Evolutionary conservation across 208 protist genomes (phyloP).

Genomic region (Trypanosoma scelopori): DNA sequence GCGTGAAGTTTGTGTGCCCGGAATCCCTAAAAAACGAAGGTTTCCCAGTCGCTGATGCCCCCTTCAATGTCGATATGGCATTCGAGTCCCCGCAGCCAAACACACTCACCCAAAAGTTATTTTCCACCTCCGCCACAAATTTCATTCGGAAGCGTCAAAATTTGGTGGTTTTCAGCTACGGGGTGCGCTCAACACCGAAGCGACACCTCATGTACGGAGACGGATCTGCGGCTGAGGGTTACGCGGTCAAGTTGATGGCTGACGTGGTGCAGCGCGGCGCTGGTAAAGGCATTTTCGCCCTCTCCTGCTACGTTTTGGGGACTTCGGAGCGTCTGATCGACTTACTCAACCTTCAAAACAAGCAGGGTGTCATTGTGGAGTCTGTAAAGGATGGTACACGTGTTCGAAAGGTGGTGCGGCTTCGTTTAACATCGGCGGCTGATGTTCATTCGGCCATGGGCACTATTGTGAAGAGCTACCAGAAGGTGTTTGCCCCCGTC

Average conservation of each 20-base stretch:
- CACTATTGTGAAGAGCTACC: slow-evolving; percentile 78
- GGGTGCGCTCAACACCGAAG: slow-evolving; percentile 80
- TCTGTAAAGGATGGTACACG: slow-evolving; percentile 87
- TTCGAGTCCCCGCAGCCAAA: slow-evolving; percentile 44
- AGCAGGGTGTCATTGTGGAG: slow-evolving; percentile 81
- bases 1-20: slow-evolving; percentile 60
- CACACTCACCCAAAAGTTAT: slow-evolving; percentile 30
- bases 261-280: slow-evolving; percentile 45
- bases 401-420: slow-evolving; percentile 77
- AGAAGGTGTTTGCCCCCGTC: slow-evolving; percentile 72
- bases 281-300: slow-evolving; percentile 53
- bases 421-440: slow-evolving; percentile 41
- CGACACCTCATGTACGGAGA: slow-evolving; percentile 82
- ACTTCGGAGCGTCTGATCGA: slow-evolving; percentile 74
- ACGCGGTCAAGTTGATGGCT: slow-evolving; percentile 65
- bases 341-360: slow-evolving; percentile 77
- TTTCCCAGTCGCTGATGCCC: slow-evolving; percentile 70
- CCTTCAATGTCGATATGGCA: slow-evolving; percentile 62
- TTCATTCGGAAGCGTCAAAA: slow-evolving; percentile 76
- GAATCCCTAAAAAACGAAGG: slow-evolving; percentile 48
- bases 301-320: slow-evolving; percentile 80
- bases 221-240: slow-evolving; percentile 48
- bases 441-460: slow-evolving; percentile 61
- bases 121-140: slow-evolving; percentile 44
- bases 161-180: slow-evolving; percentile 81